Conservation (phyloP, 805 yeast species). For the Ogataea saltuana region DNA sequence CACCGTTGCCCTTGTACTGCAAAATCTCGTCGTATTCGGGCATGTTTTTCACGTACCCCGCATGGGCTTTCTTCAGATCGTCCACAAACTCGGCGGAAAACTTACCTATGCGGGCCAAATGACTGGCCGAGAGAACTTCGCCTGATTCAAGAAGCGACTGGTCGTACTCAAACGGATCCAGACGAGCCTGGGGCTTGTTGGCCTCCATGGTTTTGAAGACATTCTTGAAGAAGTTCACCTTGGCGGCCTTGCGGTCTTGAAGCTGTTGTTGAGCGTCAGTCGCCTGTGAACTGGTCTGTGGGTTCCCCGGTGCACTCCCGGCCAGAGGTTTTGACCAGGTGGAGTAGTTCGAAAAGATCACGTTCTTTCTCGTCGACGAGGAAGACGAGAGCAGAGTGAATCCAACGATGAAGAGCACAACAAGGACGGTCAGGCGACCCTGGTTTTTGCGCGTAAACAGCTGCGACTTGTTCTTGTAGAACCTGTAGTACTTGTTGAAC, state of each 20-base stretch:
- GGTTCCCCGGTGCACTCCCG: no score
- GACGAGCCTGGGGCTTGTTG: conserved; percentile 20
- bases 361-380: conserved; percentile 17
- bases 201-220: conserved; percentile 26
- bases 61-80: conserved; percentile 39
- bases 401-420: conserved; percentile 6
- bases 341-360: conserved; percentile 27
- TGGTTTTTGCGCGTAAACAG: conserved; percentile 17
- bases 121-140: conserved; percentile 8
- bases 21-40: conserved; percentile 38
- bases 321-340: conserved; percentile 23
- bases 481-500: conserved; percentile 19
- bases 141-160: conserved; percentile 6
- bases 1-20: conserved; percentile 49
- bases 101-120: conserved; percentile 16
- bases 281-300: no score
- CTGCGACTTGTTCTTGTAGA: conserved; percentile 20
- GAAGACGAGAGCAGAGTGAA: conserved; percentile 18
- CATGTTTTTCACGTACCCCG: conserved; percentile 36
- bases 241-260: conserved; percentile 15
- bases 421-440: conserved; percentile 10
- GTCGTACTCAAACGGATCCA: conserved; percentile 24
- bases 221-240: conserved; percentile 23
- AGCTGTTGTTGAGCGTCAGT: conserved; percentile 14
- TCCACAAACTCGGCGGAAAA: conserved; percentile 23